These are phyloP conservation scores for Tetradesmus obliquus DNA, from an alignment of 139 green algal genomes.

Conservation along the genomic window DNA sequence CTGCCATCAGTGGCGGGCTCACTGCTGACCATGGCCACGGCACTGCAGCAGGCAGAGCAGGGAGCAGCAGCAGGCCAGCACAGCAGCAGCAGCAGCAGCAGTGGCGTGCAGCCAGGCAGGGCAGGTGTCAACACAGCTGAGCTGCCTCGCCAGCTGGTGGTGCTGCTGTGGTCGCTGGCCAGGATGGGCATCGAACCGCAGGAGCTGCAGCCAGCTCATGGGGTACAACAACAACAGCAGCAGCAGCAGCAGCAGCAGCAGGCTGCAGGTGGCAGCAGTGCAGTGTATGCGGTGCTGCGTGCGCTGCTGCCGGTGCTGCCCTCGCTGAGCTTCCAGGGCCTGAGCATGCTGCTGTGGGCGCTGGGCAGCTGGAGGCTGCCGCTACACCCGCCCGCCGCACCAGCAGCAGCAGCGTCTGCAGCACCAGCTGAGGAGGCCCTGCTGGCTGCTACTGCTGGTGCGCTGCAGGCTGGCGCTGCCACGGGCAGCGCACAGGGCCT, in stretches of 20 bases:
- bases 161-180: constrained; percentile 39
- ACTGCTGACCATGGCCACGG: constrained; percentile 6
- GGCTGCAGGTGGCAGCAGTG: not conserved
- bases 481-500: not conserved
- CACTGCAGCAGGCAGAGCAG: not conserved
- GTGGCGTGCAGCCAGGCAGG: not conserved
- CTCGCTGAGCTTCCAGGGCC: constrained; percentile 2
- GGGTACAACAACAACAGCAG: not conserved
- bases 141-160: constrained; percentile 16
- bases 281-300: not conserved
- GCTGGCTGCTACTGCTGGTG: not conserved
- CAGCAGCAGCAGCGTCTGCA: constrained; percentile 13
- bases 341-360: constrained; percentile 38
- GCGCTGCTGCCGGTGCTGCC: not conserved
- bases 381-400: not conserved
- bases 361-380: constrained; percentile 8
- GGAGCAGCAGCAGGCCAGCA: not conserved
- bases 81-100: not conserved
- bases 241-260: constrained; percentile 38
- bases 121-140: not conserved
- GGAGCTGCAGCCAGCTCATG: not conserved
- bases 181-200: not conserved
- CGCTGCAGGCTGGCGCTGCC: not conserved
- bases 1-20: not conserved
- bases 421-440: not conserved